Base-by-base conservation (phyloP, 345 rosid genomes). In the Streptanthus diversifolius region DNA sequence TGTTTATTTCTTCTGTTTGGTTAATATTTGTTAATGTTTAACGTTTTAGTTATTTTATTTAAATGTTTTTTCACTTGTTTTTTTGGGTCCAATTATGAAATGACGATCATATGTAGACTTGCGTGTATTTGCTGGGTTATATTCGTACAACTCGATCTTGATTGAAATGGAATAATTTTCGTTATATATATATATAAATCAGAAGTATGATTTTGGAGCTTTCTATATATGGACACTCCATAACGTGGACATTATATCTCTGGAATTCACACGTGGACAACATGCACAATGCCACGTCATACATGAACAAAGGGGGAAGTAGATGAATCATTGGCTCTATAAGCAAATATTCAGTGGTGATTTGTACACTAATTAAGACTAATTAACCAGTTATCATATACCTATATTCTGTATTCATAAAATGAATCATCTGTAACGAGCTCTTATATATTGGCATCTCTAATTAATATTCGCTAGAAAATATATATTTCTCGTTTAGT, bases 201-300 rank as follows among this genome's bases (percentile, higher is more conserved):
- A n/a, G n/a, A n/a, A 24, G 51, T 60, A 9, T 47, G 24, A 62
- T 51, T 54, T 75, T 53, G 35, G 55, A 44, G 47, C 61, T 63
- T 76, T 55, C 80, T 64, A 70, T 62, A 48, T 63, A 24, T 45
- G 56, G 71, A 63, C 11, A 41, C 24, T 45, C 75, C 71, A 76
- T 44, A 30, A 54, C 75, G 70, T 69, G 74, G 53, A 37, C 64
- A 35, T 7, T 44, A 9, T 4, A 55, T 24, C 17, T 58, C 49
- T 62, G 45, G 36, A 7, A 7, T 19, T 53, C 48, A 40, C 67
- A 76, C 80, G 76, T 70, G 76, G 30, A 0, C 7, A 32, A 22
- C 80, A 70, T 76, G 80, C 76, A 22, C 13, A 30, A 8, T 32
- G 67, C 54, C 80, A 56, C 76, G 65, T 54, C 51, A 69, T 61